These are phyloP conservation scores for Ogataea pignaliae DNA, from an alignment of 805 yeast species.

Conservation along the genomic window DNA sequence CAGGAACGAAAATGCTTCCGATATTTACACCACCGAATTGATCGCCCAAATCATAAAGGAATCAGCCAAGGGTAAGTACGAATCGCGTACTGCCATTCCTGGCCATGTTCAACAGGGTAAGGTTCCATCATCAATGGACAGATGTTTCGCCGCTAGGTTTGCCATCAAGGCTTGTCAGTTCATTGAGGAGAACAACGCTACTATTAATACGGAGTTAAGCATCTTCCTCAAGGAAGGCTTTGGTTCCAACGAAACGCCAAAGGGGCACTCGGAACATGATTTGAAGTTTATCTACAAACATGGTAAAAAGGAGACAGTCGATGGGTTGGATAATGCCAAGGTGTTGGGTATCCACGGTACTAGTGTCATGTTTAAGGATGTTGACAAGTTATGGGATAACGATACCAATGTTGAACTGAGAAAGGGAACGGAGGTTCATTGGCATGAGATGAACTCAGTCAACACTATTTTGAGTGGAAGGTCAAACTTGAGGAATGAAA, in stretches of 20 bases:
- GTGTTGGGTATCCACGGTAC: constrained; percentile 73
- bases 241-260: constrained; percentile 17
- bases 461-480: constrained; percentile 75
- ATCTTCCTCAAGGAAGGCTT: constrained; percentile 17
- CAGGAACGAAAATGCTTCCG: constrained; percentile 79
- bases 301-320: constrained; percentile 38
- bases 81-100: constrained; percentile 91
- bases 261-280: constrained; percentile 28
- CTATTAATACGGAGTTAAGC: constrained; percentile 10
- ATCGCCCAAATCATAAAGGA: constrained; percentile 82
- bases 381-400: constrained; percentile 51
- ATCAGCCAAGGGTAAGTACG: constrained; percentile 64
- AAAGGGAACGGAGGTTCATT: constrained; percentile 65
- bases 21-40: constrained; percentile 74
- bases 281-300: constrained; percentile 48
- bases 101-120: constrained; percentile 99
- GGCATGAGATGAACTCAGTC: constrained; percentile 56
- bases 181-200: constrained; percentile 51
- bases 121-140: constrained; percentile 89
- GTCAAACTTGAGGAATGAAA: constrained; percentile 39
- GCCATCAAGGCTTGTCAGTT: constrained; percentile 88
- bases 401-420: constrained; percentile 59
- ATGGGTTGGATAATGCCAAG: constrained; percentile 45
- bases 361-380: constrained; percentile 51
- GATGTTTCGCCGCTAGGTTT: constrained; percentile 83